Conservation (phyloP, 2,329 filamentous ascomycete species). For the Talaromyces sp. region DNA sequence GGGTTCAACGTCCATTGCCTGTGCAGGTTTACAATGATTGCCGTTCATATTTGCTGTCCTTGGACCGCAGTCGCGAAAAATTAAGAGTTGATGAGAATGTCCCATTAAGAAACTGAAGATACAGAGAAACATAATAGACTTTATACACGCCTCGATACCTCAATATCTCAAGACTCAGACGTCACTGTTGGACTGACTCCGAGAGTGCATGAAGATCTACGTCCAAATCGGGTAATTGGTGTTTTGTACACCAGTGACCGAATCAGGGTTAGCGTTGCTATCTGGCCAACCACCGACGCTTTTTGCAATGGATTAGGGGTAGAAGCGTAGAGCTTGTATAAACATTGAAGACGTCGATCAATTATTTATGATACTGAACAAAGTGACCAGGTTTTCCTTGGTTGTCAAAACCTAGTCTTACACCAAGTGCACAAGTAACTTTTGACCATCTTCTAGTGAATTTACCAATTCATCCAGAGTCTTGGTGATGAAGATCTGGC, state of each 20-base stretch:
- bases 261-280: background rate
- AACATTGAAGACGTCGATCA: background rate
- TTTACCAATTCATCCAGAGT: no score
- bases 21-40: background rate
- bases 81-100: background rate
- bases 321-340: background rate
- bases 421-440: no score
- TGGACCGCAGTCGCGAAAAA: background rate
- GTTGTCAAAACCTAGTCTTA: no score
- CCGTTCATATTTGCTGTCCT: background rate
- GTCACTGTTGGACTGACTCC: background rate
- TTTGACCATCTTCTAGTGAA: no score
- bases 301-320: background rate
- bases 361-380: background rate
- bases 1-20: background rate
- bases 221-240: constrained; percentile 1
- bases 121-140: no score
- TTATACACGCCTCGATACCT: background rate
- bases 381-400: background rate
- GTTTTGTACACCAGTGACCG: background rate
- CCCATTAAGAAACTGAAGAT: no score
- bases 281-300: background rate
- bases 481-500: no score
- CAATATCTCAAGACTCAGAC: no score
- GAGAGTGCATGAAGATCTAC: background rate